Conservation (phyloP, 495 filamentous ascomycete species). For the Hyaloscypha bicolor region DNA sequence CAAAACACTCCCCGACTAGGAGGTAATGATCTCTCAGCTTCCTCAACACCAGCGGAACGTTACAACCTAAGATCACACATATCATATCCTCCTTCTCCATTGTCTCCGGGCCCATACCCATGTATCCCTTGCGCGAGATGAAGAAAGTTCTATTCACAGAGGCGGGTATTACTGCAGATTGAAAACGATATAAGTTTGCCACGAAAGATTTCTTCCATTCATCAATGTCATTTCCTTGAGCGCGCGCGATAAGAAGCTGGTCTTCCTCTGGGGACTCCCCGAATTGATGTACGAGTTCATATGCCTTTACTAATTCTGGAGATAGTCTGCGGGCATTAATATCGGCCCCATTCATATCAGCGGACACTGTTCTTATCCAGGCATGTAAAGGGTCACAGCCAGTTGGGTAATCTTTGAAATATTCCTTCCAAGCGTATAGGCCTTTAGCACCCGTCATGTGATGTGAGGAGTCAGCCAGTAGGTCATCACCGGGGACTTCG, state of each 20-base stretch:
- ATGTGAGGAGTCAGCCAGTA: background rate
- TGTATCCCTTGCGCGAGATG: slow-evolving; percentile 9
- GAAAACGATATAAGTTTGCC: background rate
- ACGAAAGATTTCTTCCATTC: background rate
- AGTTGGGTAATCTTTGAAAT: slow-evolving; percentile 5
- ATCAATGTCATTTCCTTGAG: background rate
- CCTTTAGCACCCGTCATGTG: background rate
- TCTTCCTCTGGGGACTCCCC: background rate
- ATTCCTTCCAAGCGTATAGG: background rate
- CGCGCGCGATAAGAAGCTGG: background rate
- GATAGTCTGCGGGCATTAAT: background rate
- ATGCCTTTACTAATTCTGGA: background rate
- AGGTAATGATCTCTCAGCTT: slow-evolving; percentile 1
- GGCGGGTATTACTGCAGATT: background rate
- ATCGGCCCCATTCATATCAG: background rate
- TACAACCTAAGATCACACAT: slow-evolving; percentile 10
- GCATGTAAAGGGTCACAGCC: background rate
- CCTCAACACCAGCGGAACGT: slow-evolving; percentile 10
- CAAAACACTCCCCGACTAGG: slow-evolving; percentile 14
- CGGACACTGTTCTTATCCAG: slow-evolving; percentile 1
- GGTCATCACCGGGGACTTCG: background rate
- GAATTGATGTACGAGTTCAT: background rate
- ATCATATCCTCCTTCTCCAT: slow-evolving; percentile 14
- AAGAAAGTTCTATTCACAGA: slow-evolving; percentile 12
- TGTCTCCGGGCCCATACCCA: slow-evolving; percentile 10